Evolutionary conservation across 768 basidiomycete genomes (phyloP).

Genomic region (Hypholoma sublateritium): DNA sequence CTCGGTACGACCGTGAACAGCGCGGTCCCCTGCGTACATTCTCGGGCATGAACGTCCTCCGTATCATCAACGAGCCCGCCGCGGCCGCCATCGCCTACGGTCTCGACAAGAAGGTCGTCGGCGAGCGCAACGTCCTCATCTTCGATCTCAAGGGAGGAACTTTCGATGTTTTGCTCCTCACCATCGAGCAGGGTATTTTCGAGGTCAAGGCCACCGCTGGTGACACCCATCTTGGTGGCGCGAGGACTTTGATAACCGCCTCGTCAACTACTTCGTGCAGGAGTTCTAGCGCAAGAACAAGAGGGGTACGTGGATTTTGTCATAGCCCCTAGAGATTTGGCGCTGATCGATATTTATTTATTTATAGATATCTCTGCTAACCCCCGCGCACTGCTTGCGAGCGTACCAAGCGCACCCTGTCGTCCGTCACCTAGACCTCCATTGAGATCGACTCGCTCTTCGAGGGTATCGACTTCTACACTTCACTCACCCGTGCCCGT

Average conservation of each 20-base stretch:
- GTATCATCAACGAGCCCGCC: conserved; percentile 5
- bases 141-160: not conserved
- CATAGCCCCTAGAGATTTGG: too few species aligned
- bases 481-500: not conserved
- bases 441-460: not conserved
- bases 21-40: not conserved
- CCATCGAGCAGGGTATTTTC: not conserved
- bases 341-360: too few species aligned
- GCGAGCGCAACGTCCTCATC: not conserved
- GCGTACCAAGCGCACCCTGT: not conserved
- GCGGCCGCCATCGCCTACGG: conserved; percentile 1
- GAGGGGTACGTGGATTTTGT: too few species aligned
- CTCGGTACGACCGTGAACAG: not conserved
- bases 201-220: not conserved
- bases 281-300: not conserved
- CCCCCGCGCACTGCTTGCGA: not conserved
- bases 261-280: not conserved
- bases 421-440: not conserved
- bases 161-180: not conserved
- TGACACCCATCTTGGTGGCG: not conserved
- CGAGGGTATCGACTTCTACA: not conserved
- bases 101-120: not conserved
- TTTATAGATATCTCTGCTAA: not conserved
- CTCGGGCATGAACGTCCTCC: not conserved
- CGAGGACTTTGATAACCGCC: not conserved